Evolutionary conservation across 371 early-diverging fungal species (phyloP), one percentile per base, ranked within the genome.

Genomic region (Apophysomyces ossiformis): DNA sequence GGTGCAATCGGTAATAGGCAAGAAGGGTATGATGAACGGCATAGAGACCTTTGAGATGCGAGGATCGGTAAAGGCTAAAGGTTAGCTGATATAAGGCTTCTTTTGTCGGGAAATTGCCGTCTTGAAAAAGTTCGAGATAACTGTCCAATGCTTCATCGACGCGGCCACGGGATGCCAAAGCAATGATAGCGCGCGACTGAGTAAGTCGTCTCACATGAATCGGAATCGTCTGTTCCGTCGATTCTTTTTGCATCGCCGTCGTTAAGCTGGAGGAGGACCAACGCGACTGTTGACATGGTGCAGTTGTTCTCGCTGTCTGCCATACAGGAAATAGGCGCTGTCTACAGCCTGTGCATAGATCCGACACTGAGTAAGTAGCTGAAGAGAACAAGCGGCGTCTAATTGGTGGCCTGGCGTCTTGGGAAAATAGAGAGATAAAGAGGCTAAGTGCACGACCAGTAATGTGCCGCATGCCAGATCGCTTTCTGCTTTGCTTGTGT

Each of bases 11-110:
- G 45, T 62, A 60, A 26, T 64, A 61, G 13, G 61, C 9, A 9
- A 60, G 37, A 35, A 71, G 61, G 68, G 67, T 65, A 64, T 67
- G 68, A 47, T 71, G 71, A 12, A 71, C 26, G 13, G 58, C 61
- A 15, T 67, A 67, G 13, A 71, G 16, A 8, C 71, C 71, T 26
- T 26, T 44, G 26, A 71, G 50, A 41, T 71, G 60, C n/a, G 47
- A 36, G 43, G 54, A 13, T 56, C 35, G 58, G 32, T 71, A 71
- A 26, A 71, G 60, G 6, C 39, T 57, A 18, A 43, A 39, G n/a
- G 62, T 43, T 9, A 71, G 37, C 62, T 64, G 71, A 45, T 64
- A 65, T 26, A 64, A 38, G 1, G 71, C 63, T 56, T 71, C 71
- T 37, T 67, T 60, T 35, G 57, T 65, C 6, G 71, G 71, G 5